Evolutionary conservation across 192 early-diverging fungal genomes (phyloP).

Genomic region (Diversispora epigaea): DNA sequence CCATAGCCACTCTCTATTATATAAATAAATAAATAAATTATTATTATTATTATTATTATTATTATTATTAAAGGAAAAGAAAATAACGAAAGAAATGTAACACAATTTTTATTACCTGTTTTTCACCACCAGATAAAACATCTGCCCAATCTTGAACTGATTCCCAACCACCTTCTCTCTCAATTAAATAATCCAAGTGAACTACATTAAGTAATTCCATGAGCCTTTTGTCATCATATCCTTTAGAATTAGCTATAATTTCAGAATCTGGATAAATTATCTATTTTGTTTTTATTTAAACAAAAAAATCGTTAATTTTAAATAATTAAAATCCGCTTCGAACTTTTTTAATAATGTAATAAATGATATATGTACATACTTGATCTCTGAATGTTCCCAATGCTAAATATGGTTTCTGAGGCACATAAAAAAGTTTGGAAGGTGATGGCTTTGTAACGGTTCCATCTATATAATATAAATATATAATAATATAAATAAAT

Average conservation of each 20-base stretch:
- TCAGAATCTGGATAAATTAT: conserved; percentile 80
- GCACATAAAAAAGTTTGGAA: conserved; percentile 78
- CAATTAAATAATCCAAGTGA: conserved; percentile 67
- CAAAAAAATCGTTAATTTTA: neutral
- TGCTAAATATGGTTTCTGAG: conserved; percentile 83
- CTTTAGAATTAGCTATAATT: conserved; percentile 56
- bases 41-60: too few relatives aligned
- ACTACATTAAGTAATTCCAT: conserved; percentile 66
- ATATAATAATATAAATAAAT: too few relatives aligned
- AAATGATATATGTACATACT: conserved; percentile 35
- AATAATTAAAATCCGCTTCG: neutral
- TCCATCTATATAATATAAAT: conserved; percentile 40
- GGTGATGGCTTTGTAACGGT: conserved; percentile 56
- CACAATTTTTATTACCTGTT: conserved; percentile 42
- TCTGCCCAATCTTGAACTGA: conserved; percentile 76
- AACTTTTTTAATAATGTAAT: neutral
- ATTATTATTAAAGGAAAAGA: neutral
- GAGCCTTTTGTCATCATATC: conserved; percentile 66
- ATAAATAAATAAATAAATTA: too few relatives aligned
- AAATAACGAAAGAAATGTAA: neutral
- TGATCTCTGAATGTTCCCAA: conserved; percentile 80
- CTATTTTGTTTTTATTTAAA: conserved; percentile 33
- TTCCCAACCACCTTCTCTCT: conserved; percentile 72
- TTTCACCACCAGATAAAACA: conserved; percentile 80
- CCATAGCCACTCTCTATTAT: conserved; percentile 66